These are phyloP conservation scores for Penicillium nucicola DNA, from an alignment of 495 filamentous ascomycete species.

Conservation along the genomic window DNA sequence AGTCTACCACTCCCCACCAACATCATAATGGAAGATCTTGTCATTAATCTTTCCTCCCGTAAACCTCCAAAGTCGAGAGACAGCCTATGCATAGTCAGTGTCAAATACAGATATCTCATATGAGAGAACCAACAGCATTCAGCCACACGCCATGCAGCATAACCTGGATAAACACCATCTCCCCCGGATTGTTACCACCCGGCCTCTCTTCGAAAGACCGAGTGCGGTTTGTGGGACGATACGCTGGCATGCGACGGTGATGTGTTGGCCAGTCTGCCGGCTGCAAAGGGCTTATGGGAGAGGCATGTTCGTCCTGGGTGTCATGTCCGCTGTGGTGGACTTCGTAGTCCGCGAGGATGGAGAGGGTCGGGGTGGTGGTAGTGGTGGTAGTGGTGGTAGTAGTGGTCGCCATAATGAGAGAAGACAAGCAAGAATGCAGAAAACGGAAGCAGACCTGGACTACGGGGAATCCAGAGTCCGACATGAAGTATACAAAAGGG, in stretches of 20 bases:
- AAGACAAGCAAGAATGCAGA: no score
- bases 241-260: conserved; percentile 47
- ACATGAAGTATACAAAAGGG: no score
- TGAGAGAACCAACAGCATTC: conserved; percentile 43
- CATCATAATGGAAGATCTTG: conserved; percentile 42
- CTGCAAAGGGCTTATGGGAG: conserved; percentile 6
- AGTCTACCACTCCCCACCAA: conserved; percentile 50
- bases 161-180: conserved; percentile 44
- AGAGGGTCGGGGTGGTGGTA: conserved; percentile 30
- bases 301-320: neutral
- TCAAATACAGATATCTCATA: neutral
- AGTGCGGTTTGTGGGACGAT: conserved; percentile 46
- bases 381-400: conserved; percentile 37
- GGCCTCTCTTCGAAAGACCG: conserved; percentile 38
- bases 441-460: no score
- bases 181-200: conserved; percentile 38
- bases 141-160: conserved; percentile 53
- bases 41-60: conserved; percentile 45
- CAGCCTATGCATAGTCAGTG: conserved; percentile 19
- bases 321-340: conserved; percentile 36
- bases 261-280: conserved; percentile 40
- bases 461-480: no score
- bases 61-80: conserved; percentile 37
- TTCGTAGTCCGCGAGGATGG: conserved; percentile 47
- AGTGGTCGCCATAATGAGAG: conserved; percentile 24